Evolutionary conservation across 2,329 filamentous ascomycete genomes (phyloP), one percentile per base, ranked within the genome.

Genomic region (Cladophialophora chaetospira): DNA sequence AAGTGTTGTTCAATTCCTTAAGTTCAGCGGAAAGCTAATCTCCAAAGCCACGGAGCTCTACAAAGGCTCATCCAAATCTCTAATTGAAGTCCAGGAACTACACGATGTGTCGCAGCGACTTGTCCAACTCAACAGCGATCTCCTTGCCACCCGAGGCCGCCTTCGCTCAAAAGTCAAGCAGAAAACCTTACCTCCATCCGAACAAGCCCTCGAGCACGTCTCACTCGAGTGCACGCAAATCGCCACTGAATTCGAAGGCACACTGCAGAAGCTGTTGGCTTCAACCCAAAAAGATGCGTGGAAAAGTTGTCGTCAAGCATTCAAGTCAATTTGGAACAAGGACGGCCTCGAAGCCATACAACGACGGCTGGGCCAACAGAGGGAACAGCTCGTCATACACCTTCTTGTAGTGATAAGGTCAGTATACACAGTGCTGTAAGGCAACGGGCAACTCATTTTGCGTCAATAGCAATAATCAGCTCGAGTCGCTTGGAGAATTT

Each of bases 291-390:
- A 23, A 23, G n/a, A 15, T 3, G 19, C 21, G 29, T 53, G 49
- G 35, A 53, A 53, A 15, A 53, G 49, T 38, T 53, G 33, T 29
- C 36, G 36, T 17, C 36, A 33, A 23, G 49, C 36, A 6, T 44
- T 53, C 40, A 53, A 53, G 21, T 36, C 25, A 10, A 23, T 53
- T n/a, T 53, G 49, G 49, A 29, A 25, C 33, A 53, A 44, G 21
- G 49, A 53, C n/a, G 6, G 17, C 17, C 28, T 53, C n/a, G 49
- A 53, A 28, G 29, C 35, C 6, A 42, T 42, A 35, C 35, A 35
- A 13, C 5, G 15, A 19, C 19, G 36, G 23, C 25, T 52, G 15
- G n/a, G 28, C 25, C 35, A 44, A n/a, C 31, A 19, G 21, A 5
- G 35, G 11, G 29, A 52, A 36, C 48, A 43, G 15, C 21, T 52